phyloP scores from a whole-genome alignment of 352 stramenopile species.

The Globisporangium solare region DNA sequence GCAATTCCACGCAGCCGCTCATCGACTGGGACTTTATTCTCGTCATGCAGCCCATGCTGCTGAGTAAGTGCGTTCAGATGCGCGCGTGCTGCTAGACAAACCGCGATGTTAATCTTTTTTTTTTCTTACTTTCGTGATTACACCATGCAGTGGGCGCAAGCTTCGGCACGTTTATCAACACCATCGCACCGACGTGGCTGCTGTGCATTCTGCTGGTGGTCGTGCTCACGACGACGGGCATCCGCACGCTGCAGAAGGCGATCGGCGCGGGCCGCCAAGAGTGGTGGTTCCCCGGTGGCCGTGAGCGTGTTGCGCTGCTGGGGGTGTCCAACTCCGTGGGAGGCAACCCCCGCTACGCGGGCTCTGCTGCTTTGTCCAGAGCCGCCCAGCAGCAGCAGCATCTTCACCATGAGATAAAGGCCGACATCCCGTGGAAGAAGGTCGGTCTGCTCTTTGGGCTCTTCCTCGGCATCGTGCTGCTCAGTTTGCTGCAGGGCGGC shows the following conservation, averaged over 20 bases:
- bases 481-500: constrained; percentile 93
- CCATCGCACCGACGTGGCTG: constrained; percentile 85
- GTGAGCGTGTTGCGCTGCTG: constrained; percentile 20
- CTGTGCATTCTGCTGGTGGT: constrained; percentile 88
- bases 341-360: constrained; percentile 2
- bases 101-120: neutral
- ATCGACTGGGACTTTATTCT: constrained; percentile 98
- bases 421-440: constrained; percentile 64
- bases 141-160: constrained; percentile 42
- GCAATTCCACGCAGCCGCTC: constrained; percentile 83
- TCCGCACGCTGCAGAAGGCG: constrained; percentile 88
- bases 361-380: neutral
- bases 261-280: constrained; percentile 86
- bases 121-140: constrained; percentile 4
- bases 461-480: constrained; percentile 86
- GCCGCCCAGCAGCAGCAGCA: constrained; percentile 5
- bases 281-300: constrained; percentile 35
- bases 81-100: neutral
- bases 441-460: constrained; percentile 77
- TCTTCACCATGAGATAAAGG: constrained; percentile 34
- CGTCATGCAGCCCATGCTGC: constrained; percentile 92
- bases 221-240: constrained; percentile 83
- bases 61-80: constrained; percentile 34
- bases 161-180: constrained; percentile 91
- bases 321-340: constrained; percentile 14